Conservation (phyloP, 2,329 filamentous ascomycete genomes). For the Paecilomyces dactylethromorphus region DNA sequence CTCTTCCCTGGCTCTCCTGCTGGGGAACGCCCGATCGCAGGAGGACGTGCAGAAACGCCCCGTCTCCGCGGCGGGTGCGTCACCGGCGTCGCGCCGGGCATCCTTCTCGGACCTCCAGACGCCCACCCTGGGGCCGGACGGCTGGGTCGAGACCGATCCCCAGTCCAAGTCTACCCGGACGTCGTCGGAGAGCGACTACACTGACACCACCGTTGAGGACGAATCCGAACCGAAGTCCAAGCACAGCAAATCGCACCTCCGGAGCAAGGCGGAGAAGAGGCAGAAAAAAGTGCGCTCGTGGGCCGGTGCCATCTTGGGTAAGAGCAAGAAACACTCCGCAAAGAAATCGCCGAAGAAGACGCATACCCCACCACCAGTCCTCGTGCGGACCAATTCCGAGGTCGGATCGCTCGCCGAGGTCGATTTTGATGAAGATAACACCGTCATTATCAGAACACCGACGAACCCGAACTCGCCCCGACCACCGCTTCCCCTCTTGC, state of each 20-base stretch:
- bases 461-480: conserved; percentile 29
- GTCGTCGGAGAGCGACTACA: conserved; percentile 20
- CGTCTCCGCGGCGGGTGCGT: conserved; percentile 31
- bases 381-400: conserved; percentile 35
- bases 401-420: conserved; percentile 37
- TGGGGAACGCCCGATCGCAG: conserved; percentile 9
- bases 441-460: conserved; percentile 40
- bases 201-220: conserved; percentile 23
- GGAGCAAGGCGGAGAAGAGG: conserved; percentile 40
- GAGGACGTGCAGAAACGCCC: conserved; percentile 29
- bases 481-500: conserved; percentile 12
- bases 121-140: conserved; percentile 12
- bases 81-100: conserved; percentile 10
- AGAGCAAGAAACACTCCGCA: conserved; percentile 38
- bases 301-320: conserved; percentile 46
- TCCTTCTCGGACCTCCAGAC: not conserved
- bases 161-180: conserved; percentile 16
- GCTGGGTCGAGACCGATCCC: not conserved
- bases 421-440: conserved; percentile 45
- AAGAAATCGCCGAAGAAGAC: conserved; percentile 36
- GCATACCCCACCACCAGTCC: conserved; percentile 39
- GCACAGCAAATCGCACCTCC: not conserved
- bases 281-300: conserved; percentile 68
- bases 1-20: conserved; percentile 27
- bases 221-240: conserved; percentile 9